Evolutionary conservation across 768 basidiomycete genomes (phyloP).

Genomic region (Tricholoma bakamatsutake): DNA sequence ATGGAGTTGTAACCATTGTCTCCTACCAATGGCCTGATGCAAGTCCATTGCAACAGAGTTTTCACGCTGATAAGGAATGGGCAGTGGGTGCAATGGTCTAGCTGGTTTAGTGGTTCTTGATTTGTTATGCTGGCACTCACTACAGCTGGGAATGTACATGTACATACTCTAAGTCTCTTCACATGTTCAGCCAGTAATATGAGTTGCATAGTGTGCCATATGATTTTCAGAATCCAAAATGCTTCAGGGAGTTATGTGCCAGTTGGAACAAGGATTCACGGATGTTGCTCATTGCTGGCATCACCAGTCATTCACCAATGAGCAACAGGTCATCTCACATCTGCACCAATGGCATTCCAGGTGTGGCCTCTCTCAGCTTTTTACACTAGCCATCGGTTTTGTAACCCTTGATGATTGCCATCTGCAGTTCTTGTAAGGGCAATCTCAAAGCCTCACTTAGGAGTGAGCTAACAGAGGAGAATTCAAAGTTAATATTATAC

Average conservation of each 20-base stretch:
- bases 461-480: too few species aligned
- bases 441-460: too few species aligned
- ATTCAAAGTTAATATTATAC: too few species aligned
- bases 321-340: background rate
- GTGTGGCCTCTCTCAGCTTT: background rate
- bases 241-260: too few species aligned
- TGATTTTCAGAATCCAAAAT: background rate
- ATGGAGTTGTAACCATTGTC: background rate
- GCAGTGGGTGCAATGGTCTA: background rate
- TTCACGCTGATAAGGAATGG: too few species aligned
- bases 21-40: too few species aligned
- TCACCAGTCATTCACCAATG: background rate
- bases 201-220: background rate
- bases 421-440: background rate
- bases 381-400: background rate
- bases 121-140: too few species aligned
- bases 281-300: background rate
- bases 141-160: background rate
- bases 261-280: background rate
- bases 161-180: background rate
- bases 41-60: too few species aligned
- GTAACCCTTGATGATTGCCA: background rate
- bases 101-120: background rate
- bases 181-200: too few species aligned
- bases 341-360: background rate